Evolutionary conservation across 257 asterid species (phyloP).

Genomic region (Scutellaria baicalensis): DNA sequence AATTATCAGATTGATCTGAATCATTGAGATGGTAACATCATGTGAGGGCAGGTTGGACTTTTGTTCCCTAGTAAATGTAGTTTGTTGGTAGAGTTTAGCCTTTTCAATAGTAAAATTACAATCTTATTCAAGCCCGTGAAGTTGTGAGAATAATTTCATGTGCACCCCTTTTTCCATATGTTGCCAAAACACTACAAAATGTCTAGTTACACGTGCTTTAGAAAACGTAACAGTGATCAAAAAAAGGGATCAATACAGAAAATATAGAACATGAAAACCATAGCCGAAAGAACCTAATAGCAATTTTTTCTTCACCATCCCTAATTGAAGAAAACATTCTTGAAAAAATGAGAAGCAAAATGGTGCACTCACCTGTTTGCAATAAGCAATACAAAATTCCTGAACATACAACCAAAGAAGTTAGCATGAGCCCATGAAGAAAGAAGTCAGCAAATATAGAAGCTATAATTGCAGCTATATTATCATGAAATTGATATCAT

Average conservation of each 20-base stretch:
- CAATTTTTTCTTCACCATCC: too few species aligned
- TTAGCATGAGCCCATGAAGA: too few species aligned
- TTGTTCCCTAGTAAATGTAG: not conserved
- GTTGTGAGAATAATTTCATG: constrained; percentile 10
- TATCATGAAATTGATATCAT: not conserved
- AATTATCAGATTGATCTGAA: not conserved
- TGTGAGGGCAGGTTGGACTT: constrained; percentile 3
- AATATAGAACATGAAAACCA: too few species aligned
- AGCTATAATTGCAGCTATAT: not conserved
- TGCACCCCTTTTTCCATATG: not conserved
- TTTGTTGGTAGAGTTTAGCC: not conserved
- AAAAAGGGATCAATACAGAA: not conserved
- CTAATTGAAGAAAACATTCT: too few species aligned
- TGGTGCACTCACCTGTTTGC: too few species aligned
- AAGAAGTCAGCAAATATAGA: too few species aligned
- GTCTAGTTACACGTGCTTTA: not conserved
- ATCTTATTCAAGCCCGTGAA: constrained; percentile 14
- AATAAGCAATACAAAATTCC: too few species aligned
- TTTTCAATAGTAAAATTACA: not conserved
- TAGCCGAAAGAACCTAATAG: too few species aligned
- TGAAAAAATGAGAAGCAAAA: too few species aligned
- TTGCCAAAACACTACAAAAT: too few species aligned
- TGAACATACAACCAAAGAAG: too few species aligned
- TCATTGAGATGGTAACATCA: not conserved
- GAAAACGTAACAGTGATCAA: too few species aligned